phyloP scores from a whole-genome alignment of 306 rosid genomes.

The Astragalus glycyphyllos region DNA sequence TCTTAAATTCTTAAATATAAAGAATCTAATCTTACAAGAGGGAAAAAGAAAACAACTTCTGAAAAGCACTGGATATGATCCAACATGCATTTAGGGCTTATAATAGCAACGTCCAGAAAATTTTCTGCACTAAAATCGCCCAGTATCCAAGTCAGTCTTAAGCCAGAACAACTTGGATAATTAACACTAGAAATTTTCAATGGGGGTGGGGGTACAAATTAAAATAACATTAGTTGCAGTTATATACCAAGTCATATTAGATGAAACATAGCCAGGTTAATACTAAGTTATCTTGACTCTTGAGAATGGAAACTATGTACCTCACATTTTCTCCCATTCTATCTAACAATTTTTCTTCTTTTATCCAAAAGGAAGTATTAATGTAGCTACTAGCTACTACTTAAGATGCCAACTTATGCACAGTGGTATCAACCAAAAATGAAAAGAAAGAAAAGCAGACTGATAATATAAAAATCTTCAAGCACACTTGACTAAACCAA shows the following conservation, averaged over 20 bases:
- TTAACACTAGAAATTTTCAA: background rate
- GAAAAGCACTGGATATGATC: constrained; percentile 1
- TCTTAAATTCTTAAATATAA: constrained; percentile 17
- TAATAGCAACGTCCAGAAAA: constrained; percentile 24
- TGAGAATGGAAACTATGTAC: constrained; percentile 4
- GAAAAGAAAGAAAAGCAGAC: background rate
- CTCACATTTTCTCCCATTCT: constrained; percentile 25
- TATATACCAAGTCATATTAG: background rate
- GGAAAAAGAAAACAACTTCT: constrained; percentile 24
- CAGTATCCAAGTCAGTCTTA: background rate
- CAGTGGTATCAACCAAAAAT: background rate
- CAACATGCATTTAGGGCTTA: constrained; percentile 9
- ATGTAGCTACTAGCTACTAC: constrained; percentile 33
- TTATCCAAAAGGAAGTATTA: constrained; percentile 30
- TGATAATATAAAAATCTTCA: constrained; percentile 5
- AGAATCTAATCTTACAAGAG: constrained; percentile 8
- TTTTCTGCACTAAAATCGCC: constrained; percentile 25
- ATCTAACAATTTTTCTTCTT: constrained; percentile 4
- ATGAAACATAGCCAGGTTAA: constrained; percentile 7
- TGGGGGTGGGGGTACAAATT: background rate
- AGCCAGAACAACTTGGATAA: constrained; percentile 17
- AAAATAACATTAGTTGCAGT: constrained; percentile 15
- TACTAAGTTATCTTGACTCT: constrained; percentile 2
- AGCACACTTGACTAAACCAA: constrained; percentile 20
- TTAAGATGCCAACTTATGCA: constrained; percentile 30